Evolutionary conservation across 345 rosid genomes (phyloP), one percentile per base, ranked within the genome.

Genomic region (Populus simonii): DNA sequence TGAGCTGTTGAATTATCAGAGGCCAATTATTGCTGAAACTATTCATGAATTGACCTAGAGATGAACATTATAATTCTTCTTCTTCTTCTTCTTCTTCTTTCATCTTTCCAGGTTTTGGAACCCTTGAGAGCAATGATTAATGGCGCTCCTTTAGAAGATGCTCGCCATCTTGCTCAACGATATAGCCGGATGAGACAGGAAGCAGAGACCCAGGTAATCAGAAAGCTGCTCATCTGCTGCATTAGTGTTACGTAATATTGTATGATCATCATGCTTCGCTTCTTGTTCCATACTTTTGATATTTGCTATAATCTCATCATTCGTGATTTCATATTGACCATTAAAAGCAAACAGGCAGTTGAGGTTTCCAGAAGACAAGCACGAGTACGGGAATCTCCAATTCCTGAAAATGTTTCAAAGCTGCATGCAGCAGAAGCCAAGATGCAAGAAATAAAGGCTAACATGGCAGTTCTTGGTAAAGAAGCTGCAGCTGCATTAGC

Each of bases 111-210:
- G 96, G 87, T 95, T 67, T 85, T 93, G 82, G 99, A 96, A 87
- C 98, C 99, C 71, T 80, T 93, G 76, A 93, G 97, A 83, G 92
- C 99, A 85, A 96, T 93, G 96, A 79, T 84, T 27, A 78, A 47
- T 9, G 94, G 96, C 75, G 61, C 93, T 83, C 94, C 94, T 73
- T 79, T 93, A 73, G 98, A 93, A 85, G 99, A 93, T 80, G 98
- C 98, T 51, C 98, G 99, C 41, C 97, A 91, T 90, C 92, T 95
- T 41, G 98, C 99, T 74, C 99, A 95, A 85, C 98, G 97, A 74
- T 95, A 95, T 78, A 93, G 97, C 82, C 94, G 97, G 70, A 93
- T 96, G 99, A 92, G 98, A 82, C 98, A 93, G 88, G 99, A 95
- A 85, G 99, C 99, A 57, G 98, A 95, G 88, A 35, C 87, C 29